Percentiles rank a stretch among this genome's conserved stretches.
Evolutionary conservation across 352 stramenopile species (phyloP).

Genomic region (Globisporangium okanoganense): DNA sequence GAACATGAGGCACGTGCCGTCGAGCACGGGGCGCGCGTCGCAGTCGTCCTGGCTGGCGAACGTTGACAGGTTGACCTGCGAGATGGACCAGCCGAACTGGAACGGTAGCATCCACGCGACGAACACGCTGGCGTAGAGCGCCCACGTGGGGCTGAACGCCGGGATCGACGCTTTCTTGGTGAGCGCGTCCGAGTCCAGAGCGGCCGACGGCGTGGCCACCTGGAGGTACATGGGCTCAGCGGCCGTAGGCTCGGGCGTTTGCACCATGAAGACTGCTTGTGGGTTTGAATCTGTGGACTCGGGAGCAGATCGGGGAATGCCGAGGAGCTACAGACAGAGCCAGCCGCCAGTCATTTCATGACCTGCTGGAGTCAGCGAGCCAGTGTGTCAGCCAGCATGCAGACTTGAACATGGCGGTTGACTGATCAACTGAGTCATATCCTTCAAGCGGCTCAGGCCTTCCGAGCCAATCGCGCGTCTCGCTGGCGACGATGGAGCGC

Average conservation of each 20-base stretch:
- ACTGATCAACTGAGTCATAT: background rate
- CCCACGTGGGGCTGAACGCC: slow-evolving; percentile 21
- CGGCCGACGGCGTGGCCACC: background rate
- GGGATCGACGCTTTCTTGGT: background rate
- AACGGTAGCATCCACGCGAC: slow-evolving; percentile 38
- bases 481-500: background rate
- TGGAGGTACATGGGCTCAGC: background rate
- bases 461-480: background rate
- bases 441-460: background rate
- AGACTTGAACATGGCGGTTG: background rate
- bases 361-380: background rate
- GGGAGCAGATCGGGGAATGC: background rate
- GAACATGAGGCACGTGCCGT: slow-evolving; percentile 56
- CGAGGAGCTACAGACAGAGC: background rate
- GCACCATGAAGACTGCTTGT: background rate
- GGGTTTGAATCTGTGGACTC: background rate
- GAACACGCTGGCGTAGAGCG: slow-evolving; percentile 39
- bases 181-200: background rate
- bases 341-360: background rate
- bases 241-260: background rate
- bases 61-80: slow-evolving; percentile 45
- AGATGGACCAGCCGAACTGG: slow-evolving; percentile 54
- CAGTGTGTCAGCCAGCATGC: background rate
- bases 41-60: slow-evolving; percentile 42
- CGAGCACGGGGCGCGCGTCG: slow-evolving; percentile 29